Base-by-base conservation (phyloP, 1,139 yeast species). In the Diutina pseudorugosa region DNA sequence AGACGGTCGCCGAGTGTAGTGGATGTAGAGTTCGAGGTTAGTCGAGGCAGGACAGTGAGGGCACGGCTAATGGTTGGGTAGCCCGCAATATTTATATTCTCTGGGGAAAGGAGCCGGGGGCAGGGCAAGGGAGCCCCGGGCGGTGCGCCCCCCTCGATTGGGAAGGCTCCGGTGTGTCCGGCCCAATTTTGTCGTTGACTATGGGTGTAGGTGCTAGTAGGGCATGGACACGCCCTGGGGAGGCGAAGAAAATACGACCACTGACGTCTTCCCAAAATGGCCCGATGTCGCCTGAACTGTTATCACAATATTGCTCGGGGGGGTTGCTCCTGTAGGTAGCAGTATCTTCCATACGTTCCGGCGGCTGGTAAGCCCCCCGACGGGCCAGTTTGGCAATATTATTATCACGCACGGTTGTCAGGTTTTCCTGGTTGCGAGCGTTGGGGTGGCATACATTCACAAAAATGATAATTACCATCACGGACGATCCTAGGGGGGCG, bases 31-130 rank as follows among this genome's bases (percentile, higher is more conserved):
- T 11, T 30, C 36, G 8, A 12, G 36, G 36, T 30, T 12, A 14
- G 36, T 30, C n/a, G n/a, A n/a, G n/a, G n/a, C n/a, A n/a, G n/a
- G n/a, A n/a, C n/a, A n/a, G n/a, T 11, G 8, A 30, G 36, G 8
- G 36, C 36, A 30, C 36, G 36, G 42, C 20, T 45, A 45, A 25
- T 45, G 49, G 49, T 45, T 45, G 49, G 49, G 49, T 11, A 45
- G 40, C 49, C 41, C 41, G 49, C 49, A 45, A 27, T 25, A 25
- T 45, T 45, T 45, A 43, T 43, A 43, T 21, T 14, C 16, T 18
- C 16, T 12, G 45, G 45, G 45, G 45, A 25, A n/a, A 43, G 47
- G 47, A 25, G 47, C 27, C 33, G 16, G 25, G 47, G 20, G 42
- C n/a, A n/a, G 19, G 42, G 42, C 30, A 30, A 4, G 7, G 14